Percentiles rank a stretch among this genome's conserved stretches.
phyloP scores from a whole-genome alignment of 495 filamentous ascomycete species.

The Haplographium delicatum region DNA sequence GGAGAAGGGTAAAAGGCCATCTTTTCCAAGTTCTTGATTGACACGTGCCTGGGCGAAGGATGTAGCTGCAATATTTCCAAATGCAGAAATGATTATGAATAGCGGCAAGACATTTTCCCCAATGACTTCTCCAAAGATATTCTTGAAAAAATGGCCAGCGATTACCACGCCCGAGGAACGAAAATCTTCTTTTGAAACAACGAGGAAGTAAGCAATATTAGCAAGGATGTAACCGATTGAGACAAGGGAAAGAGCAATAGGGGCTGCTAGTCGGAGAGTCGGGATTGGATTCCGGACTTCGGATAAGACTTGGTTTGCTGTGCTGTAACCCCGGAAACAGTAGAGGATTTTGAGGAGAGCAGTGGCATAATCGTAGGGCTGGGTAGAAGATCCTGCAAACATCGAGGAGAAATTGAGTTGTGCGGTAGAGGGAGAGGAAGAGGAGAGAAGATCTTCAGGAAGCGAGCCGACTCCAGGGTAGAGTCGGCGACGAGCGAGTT shows the following conservation, averaged over 20 bases:
- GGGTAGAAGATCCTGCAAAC: conserved; percentile 34
- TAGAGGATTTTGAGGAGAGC: conserved; percentile 45
- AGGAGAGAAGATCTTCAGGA: conserved; percentile 19
- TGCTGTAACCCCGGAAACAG: conserved; percentile 43
- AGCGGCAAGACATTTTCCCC: conserved; percentile 45
- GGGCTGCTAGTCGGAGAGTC: conserved; percentile 58
- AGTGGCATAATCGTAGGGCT: conserved; percentile 43
- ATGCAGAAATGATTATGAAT: conserved; percentile 56
- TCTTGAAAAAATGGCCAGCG: conserved; percentile 43
- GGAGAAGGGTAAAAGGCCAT: conserved; percentile 60
- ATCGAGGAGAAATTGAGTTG: conserved; percentile 32
- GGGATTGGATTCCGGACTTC: conserved; percentile 55
- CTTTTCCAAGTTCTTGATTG: conserved; percentile 63
- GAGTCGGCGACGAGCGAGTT: conserved; percentile 5
- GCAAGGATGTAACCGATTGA: conserved; percentile 57
- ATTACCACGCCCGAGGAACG: conserved; percentile 40
- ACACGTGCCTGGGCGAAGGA: conserved; percentile 52
- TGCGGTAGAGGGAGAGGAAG: conserved; percentile 28
- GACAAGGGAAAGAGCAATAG: conserved; percentile 50
- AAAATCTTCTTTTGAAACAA: conserved; percentile 42
- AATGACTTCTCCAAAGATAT: conserved; percentile 35
- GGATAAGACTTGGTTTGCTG: conserved; percentile 47
- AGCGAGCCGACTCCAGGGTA: conserved; percentile 14
- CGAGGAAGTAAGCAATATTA: conserved; percentile 57
- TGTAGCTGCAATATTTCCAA: conserved; percentile 50